Base-by-base conservation (phyloP, 1,284 basidiomycete species). In the Marasmius sp. region DNA sequence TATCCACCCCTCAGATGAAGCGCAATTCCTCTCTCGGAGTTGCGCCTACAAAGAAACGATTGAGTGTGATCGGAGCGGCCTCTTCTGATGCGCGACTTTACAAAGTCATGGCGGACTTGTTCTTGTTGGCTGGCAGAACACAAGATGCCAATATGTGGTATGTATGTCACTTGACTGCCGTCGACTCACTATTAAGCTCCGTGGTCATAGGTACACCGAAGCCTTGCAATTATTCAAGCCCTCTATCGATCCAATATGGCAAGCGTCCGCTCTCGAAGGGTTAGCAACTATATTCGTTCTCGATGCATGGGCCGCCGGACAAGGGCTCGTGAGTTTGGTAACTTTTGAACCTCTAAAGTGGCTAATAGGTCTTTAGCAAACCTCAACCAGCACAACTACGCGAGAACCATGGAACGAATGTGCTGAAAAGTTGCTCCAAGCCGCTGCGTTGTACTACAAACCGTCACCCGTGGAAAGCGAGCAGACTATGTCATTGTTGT, bases 61-160 rank as follows among this genome's bases (percentile, higher is more conserved):
- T 81, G 41, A 87, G 82, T 64, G 78, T 80, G 16, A 83, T 91
- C 58, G 88, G 87, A 36, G 83, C 83, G 18, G 80, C 85, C n/a
- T 89, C 88, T 5, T 88, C 89, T 6, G 89, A 89, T 72, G 93
- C 88, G 37, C 79, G 95, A 61, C 79, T 96, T 50, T 90, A 88
- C 74, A 97, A 96, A 76, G 82, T 95, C 16, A 81, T 94, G n/a
- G 95, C 88, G 0, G 94, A 97, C 73, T 83, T 97, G 67, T 95
- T 92, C 74, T 77, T 97, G 33, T 78, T 97, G 20, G 85, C 93
- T 9, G 95, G 95, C 16, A 81, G 92, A 67, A 85, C 86, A 49
- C 84, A 86, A 57, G 94, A 97, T 72, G 92, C 95, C 0, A 79
- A 83, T 56, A 81, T 90, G 64, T 94, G 91, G 92, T 94, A 74